Evolutionary conservation across 2,329 filamentous ascomycete genomes (phyloP).

Genomic region (Aschersonia sp.): DNA sequence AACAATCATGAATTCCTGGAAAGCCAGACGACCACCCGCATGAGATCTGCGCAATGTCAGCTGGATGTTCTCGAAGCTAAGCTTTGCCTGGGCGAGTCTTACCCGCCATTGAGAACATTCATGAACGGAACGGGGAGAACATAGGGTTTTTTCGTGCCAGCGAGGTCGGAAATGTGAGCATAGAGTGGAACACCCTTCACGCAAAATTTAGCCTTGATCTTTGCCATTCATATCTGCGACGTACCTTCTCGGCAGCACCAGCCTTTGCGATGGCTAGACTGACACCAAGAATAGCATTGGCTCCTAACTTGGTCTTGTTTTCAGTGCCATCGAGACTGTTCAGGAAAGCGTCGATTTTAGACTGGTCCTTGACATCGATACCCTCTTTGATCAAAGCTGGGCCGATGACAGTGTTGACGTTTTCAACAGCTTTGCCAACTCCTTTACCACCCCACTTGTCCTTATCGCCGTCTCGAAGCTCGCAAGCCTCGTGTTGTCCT

Average conservation of each 20-base stretch:
- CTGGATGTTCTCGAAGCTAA: background rate
- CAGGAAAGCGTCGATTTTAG: conserved; percentile 70
- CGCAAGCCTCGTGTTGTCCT: conserved; percentile 83
- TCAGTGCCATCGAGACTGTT: conserved; percentile 70
- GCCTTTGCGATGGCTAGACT: conserved; percentile 77
- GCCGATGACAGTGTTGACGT: conserved; percentile 71
- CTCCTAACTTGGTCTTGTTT: conserved; percentile 80
- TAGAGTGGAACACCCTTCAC: conserved; percentile 63
- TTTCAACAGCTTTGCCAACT: conserved; percentile 72
- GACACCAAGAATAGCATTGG: conserved; percentile 81
- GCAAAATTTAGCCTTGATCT: background rate
- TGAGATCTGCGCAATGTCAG: conserved; percentile 50
- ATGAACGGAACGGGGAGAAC: conserved; percentile 85
- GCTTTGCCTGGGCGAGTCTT: conserved; percentile 9
- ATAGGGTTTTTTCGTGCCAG: conserved; percentile 82
- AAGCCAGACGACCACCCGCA: conserved; percentile 87
- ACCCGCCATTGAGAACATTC: conserved; percentile 78
- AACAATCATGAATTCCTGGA: conserved; percentile 96
- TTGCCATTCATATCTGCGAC: background rate
- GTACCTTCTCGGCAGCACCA: conserved; percentile 70
- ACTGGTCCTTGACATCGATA: conserved; percentile 77
- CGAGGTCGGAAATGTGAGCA: conserved; percentile 74
- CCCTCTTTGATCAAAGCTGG: conserved; percentile 71
- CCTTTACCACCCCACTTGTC: conserved; percentile 76
- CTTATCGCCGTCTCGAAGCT: conserved; percentile 85